Base-by-base conservation (phyloP, 1,139 yeast species). In the Kodamaea ohmeri region DNA sequence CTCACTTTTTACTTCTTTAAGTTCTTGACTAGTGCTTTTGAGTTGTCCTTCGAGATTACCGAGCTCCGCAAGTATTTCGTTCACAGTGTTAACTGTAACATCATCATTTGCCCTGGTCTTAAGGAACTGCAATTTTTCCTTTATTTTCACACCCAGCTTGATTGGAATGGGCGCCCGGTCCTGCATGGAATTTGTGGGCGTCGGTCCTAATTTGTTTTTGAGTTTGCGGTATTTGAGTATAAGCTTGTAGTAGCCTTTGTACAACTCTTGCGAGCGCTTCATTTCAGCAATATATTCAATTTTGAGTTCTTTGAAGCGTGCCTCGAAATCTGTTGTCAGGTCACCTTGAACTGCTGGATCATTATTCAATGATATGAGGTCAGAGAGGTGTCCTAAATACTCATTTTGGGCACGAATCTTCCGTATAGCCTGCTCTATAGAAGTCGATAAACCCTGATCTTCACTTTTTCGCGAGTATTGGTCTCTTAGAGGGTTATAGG, bases 201-300 rank as follows among this genome's bases (percentile, higher is more conserved):
- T n/a, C n/a, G n/a, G n/a, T n/a, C n/a, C n/a, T n/a, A n/a, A n/a
- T n/a, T n/a, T n/a, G n/a, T 27, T 20, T 21, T 24, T 30, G 33
- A 35, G 34, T 30, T 58, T 58, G 29, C 65, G 59, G 48, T 74
- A 73, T 47, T 70, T 71, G 34, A 61, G 50, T 22, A 67, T 65
- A 21, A 75, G 58, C 38, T 60, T 56, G 44, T 68, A 63, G 47
- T 71, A 75, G 12, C 64, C 63, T 35, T 61, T 51, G 45, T 65
- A 65, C 34, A 67, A 56, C 11, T 42, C 46, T 43, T 59, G 63
- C 13, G 63, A 58, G 32, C 52, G 57, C 17, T 52, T 49, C 21
- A 66, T 47, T 40, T 67, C 72, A 6, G 49, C 49, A 7, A 65
- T 42, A 42, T 62, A 62, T 18, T 63, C 65, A n/a, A 49, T 41